Conservation (phyloP, 345 rosid species). For the Physaria fendleri region DNA sequence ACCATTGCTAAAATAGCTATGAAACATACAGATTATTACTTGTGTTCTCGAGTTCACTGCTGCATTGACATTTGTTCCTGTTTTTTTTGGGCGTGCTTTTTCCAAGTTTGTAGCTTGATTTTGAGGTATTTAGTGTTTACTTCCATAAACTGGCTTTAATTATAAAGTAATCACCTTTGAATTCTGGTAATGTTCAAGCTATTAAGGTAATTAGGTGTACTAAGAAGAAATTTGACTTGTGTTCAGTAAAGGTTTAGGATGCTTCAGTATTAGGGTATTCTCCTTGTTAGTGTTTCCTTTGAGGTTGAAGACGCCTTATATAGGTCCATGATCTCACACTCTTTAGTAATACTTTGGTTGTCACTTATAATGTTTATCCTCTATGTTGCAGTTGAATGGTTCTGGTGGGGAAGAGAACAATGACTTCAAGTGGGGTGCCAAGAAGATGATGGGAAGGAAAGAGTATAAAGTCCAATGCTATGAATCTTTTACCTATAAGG, state of each 20-base stretch:
- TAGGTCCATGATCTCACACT: neutral
- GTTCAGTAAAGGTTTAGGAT: neutral
- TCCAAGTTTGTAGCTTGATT: neutral
- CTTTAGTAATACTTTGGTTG: neutral
- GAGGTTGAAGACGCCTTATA: neutral
- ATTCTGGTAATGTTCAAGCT: neutral
- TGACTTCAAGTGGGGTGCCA: constrained; percentile 39
- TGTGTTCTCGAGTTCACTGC: neutral
- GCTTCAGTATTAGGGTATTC: neutral
- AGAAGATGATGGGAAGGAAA: constrained; percentile 17
- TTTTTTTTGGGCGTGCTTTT: neutral
- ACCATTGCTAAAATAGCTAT: neutral
- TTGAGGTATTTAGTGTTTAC: neutral
- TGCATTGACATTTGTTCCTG: neutral
- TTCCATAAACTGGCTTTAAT: neutral
- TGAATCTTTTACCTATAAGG: constrained; percentile 36
- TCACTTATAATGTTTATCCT: neutral
- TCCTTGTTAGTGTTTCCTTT: neutral
- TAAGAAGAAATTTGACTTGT: neutral
- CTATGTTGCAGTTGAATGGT: constrained; percentile 24
- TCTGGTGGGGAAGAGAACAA: neutral
- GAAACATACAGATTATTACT: neutral
- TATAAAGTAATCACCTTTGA: neutral
- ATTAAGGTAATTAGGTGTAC: neutral
- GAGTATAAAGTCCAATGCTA: constrained; percentile 26